These are phyloP conservation scores for Nepenthes mirabilis DNA, from an alignment of 148 eudicot species.

Conservation along the genomic window DNA sequence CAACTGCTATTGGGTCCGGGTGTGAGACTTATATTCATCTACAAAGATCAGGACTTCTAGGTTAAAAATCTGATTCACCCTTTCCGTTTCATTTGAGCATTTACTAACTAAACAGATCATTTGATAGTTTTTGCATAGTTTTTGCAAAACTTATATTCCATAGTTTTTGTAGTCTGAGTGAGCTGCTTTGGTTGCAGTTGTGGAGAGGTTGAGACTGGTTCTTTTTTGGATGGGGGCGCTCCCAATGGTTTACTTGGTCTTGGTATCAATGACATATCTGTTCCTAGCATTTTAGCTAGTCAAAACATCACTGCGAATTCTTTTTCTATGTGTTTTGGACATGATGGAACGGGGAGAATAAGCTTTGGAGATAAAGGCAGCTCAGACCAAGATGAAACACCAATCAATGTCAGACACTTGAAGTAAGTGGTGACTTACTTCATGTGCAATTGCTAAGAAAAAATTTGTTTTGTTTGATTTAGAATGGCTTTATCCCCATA, in stretches of 20 bases:
- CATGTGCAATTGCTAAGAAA: neutral
- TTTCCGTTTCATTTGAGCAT: neutral
- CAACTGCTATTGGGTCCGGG: too few relatives aligned
- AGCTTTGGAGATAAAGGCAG: slow-evolving; percentile 82
- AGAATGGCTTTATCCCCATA: neutral
- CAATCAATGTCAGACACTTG: slow-evolving; percentile 24
- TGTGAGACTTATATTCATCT: too few relatives aligned
- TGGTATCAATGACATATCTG: slow-evolving; percentile 50
- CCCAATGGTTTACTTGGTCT: slow-evolving; percentile 94
- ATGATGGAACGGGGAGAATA: slow-evolving; percentile 59
- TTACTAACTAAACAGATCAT: neutral
- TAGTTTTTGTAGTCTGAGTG: neutral
- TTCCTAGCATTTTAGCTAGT: slow-evolving; percentile 69
- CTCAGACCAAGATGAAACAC: slow-evolving; percentile 57
- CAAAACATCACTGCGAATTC: slow-evolving; percentile 58
- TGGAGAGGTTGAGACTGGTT: slow-evolving; percentile 66
- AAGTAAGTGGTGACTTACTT: slow-evolving; percentile 28
- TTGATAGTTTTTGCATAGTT: too few relatives aligned
- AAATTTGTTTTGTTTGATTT: neutral
- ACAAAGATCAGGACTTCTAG: neutral
- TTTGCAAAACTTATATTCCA: neutral
- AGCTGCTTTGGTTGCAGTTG: slow-evolving; percentile 41
- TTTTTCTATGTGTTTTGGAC: slow-evolving; percentile 87
- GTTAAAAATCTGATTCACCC: neutral
- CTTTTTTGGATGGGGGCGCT: slow-evolving; percentile 70